Conservation (phyloP, 2,329 filamentous ascomycete genomes). For the Sporothrix globosa region DNA sequence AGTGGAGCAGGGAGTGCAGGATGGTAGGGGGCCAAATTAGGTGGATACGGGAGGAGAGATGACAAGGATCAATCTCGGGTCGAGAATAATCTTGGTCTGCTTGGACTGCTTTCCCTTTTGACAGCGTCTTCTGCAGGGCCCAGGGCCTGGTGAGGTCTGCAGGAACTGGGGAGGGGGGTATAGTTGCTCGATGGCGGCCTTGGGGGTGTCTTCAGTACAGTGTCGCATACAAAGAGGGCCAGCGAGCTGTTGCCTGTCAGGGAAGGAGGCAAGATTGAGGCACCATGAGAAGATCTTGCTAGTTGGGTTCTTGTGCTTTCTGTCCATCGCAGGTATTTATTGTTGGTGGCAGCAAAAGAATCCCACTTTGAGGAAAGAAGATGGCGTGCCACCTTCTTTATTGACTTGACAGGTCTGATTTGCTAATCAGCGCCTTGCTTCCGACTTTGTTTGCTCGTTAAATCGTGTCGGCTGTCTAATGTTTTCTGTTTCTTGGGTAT, state of each 20-base stretch:
- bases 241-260: slow-evolving; percentile 53
- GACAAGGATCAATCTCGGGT: slow-evolving; percentile 29
- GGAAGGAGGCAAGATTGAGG: slow-evolving; percentile 54
- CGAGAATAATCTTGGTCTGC: slow-evolving; percentile 30
- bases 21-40: slow-evolving; percentile 27
- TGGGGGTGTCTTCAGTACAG: slow-evolving; percentile 42
- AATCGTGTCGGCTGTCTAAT: background rate
- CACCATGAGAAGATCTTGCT: slow-evolving; percentile 45
- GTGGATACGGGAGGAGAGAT: slow-evolving; percentile 28
- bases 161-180: slow-evolving; percentile 31
- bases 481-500: background rate
- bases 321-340: slow-evolving; percentile 30
- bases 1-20: slow-evolving; percentile 37
- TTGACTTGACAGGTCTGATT: background rate
- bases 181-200: slow-evolving; percentile 28
- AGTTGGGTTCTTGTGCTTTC: slow-evolving; percentile 29
- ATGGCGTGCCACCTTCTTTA: background rate
- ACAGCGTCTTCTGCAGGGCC: slow-evolving; percentile 31
- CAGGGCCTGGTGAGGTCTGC: slow-evolving; percentile 18
- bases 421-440: background rate
- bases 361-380: slow-evolving; percentile 26
- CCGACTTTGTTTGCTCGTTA: background rate
- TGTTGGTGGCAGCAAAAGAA: slow-evolving; percentile 9
- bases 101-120: slow-evolving; percentile 12
- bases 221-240: slow-evolving; percentile 45